Evolutionary conservation across 345 rosid species (phyloP), one percentile per base, ranked within the genome.

Genomic region (rapeseed (Brassica napus)): DNA sequence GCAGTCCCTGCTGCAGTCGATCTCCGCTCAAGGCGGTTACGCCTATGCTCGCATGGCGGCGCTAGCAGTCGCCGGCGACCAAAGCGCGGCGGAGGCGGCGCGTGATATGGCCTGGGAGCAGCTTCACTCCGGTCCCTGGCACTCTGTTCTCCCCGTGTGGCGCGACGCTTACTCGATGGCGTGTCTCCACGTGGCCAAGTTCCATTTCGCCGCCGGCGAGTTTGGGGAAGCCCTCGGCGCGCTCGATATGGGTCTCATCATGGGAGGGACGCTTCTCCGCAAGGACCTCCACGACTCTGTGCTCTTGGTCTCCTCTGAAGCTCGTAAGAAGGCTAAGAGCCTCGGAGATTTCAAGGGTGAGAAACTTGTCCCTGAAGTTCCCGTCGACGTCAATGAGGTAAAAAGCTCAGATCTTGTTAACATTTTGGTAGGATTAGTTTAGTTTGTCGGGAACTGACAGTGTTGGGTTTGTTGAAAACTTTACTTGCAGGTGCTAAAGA

Each of bases 21-120:
- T 94, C 63, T 79, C 88, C n/a, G 84, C 85, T 75, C 88, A 91
- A 70, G 97, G 98, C 49, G 98, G 98, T 11, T 94, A 92, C 79
- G 94, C 92, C 71, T 94, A 83, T 78, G 87, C 89, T 69, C 81
- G 98, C 74, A 90, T 88, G 92, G 83, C 91, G 26, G 72, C 89
- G 1, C 86, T 86, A 52, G 97, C 98, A 3, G 87, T 83, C 42
- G 47, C 87, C 54, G 98, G 94, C 5, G 97, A 94, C 85, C 76
- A 71, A 58, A 82, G 92, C n/a, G 92, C 98, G 21, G 98, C 98
- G 16, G 98, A 94, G 92, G 96, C 89, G 32, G 94, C 99, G 63
- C 87, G 88, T 54, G 99, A 94, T 84, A 88, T 94, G 98, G 96
- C 98, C 3, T 94, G 98, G 98, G 98, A 94, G 90, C 98, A 92